Percentiles rank a stretch among this genome's conserved stretches.
These are phyloP conservation scores for Buxus sempervirens DNA, from an alignment of 164 flowering plant genomes.

Conservation along the genomic window DNA sequence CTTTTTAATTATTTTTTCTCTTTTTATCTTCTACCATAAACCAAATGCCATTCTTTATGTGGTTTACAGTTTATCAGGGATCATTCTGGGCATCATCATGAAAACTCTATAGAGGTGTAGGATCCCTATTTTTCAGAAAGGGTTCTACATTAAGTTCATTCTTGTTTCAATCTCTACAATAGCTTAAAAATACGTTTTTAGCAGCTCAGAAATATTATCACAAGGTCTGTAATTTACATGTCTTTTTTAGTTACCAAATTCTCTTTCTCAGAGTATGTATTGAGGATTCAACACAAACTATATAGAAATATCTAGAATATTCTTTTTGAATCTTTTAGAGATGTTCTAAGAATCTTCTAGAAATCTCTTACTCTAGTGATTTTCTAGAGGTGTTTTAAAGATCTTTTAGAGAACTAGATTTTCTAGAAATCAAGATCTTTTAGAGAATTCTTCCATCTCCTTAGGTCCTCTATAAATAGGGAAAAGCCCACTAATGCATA, in stretches of 20 bases:
- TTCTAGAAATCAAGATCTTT: too few relatives aligned
- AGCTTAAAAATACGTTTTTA: slow-evolving; percentile 25
- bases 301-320: too few relatives aligned
- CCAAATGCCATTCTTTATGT: slow-evolving; percentile 15
- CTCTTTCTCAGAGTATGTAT: not conserved
- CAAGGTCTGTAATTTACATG: slow-evolving; percentile 39
- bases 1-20: not conserved
- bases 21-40: not conserved
- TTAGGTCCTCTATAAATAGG: too few relatives aligned
- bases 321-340: too few relatives aligned
- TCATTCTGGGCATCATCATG: slow-evolving; percentile 22
- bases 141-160: slow-evolving; percentile 23
- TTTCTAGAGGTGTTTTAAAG: too few relatives aligned
- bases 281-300: too few relatives aligned
- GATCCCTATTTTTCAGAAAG: slow-evolving; percentile 19
- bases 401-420: too few relatives aligned
- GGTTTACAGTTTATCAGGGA: slow-evolving; percentile 35
- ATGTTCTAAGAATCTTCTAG: too few relatives aligned
- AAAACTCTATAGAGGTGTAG: slow-evolving; percentile 19
- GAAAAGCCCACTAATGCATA: too few relatives aligned
- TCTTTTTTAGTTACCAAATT: not conserved
- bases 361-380: too few relatives aligned
- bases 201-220: slow-evolving; percentile 50
- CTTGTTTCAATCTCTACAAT: slow-evolving; percentile 29
- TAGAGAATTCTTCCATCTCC: too few relatives aligned